These are phyloP conservation scores for Phytophthora palmivora DNA, from an alignment of 352 stramenopile genomes.

Conservation along the genomic window DNA sequence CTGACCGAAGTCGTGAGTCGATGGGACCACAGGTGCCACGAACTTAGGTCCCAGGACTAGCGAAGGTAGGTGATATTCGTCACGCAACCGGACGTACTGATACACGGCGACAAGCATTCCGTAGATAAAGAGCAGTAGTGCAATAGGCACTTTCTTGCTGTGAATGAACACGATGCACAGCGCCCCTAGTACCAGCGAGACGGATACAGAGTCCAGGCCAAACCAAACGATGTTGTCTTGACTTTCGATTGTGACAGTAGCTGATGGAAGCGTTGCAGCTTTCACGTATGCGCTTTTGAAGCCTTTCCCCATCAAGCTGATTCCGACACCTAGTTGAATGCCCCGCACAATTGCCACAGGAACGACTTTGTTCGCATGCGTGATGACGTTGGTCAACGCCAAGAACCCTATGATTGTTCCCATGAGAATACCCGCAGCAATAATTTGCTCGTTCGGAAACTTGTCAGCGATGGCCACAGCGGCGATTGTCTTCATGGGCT, in stretches of 20 bases:
- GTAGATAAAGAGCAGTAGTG: constrained; percentile 73
- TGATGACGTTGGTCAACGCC: constrained; percentile 90
- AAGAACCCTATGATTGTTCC: constrained; percentile 72
- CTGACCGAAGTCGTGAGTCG: constrained; percentile 57
- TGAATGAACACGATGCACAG: constrained; percentile 80
- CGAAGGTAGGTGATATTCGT: constrained; percentile 60
- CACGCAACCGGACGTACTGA: constrained; percentile 54
- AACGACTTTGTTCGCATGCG: constrained; percentile 88
- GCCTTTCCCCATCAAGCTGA: constrained; percentile 87
- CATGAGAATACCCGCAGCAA: constrained; percentile 89
- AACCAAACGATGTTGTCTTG: constrained; percentile 52
- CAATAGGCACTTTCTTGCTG: constrained; percentile 66
- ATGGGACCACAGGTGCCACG: constrained; percentile 59
- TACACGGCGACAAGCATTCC: constrained; percentile 72
- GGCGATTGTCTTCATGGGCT: constrained; percentile 96
- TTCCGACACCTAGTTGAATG: constrained; percentile 92
- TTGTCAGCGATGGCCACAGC: constrained; percentile 91
- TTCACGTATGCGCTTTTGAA: constrained; percentile 75
- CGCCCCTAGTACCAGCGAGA: constrained; percentile 70
- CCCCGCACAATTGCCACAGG: constrained; percentile 91
- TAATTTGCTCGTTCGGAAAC: constrained; percentile 76
- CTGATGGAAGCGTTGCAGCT: constrained; percentile 38
- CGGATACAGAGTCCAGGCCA: constrained; percentile 70
- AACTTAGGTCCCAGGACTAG: constrained; percentile 68
- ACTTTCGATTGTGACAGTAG: neutral